Conservation (phyloP, 768 basidiomycete species). For the Trametes maxima region DNA sequence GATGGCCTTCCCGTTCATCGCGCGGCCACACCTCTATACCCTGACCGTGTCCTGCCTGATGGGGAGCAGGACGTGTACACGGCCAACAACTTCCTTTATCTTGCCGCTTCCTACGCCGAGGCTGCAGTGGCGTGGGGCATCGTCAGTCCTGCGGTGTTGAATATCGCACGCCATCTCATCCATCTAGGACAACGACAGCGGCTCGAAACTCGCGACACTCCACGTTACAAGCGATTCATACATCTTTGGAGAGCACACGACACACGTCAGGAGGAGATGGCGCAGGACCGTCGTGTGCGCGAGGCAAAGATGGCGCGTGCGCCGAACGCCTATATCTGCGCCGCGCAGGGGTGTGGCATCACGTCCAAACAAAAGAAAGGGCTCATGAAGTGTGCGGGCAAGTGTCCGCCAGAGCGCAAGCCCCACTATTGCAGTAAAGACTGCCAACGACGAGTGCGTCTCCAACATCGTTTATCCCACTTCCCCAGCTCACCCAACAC, state of each 20-base stretch:
- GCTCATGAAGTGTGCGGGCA: constrained; percentile 20
- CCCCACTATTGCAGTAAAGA: constrained; percentile 26
- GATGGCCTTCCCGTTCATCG: neutral
- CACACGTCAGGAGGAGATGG: constrained; percentile 13
- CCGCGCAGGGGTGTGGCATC: constrained; percentile 25
- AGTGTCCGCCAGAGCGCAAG: constrained; percentile 20
- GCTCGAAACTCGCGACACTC: neutral
- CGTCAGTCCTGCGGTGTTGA: constrained; percentile 12
- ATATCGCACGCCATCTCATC: constrained; percentile 4
- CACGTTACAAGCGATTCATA: constrained; percentile 10
- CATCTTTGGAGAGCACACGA: constrained; percentile 15
- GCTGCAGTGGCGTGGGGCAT: constrained; percentile 11
- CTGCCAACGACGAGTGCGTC: constrained; percentile 23
- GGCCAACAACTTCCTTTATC: neutral
- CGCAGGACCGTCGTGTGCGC: neutral
- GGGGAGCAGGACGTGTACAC: neutral
- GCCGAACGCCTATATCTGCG: constrained; percentile 22
- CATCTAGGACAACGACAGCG: neutral
- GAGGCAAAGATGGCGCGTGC: constrained; percentile 15
- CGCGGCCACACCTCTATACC: neutral
- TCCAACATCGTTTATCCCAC: neutral
- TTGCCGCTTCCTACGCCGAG: constrained; percentile 16
- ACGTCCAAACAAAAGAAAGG: constrained; percentile 18
- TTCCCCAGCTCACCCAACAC: too few relatives aligned
- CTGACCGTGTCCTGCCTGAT: neutral